Conservation (phyloP, 2,329 filamentous ascomycete species). For the Cladosporium sp. region DNA sequence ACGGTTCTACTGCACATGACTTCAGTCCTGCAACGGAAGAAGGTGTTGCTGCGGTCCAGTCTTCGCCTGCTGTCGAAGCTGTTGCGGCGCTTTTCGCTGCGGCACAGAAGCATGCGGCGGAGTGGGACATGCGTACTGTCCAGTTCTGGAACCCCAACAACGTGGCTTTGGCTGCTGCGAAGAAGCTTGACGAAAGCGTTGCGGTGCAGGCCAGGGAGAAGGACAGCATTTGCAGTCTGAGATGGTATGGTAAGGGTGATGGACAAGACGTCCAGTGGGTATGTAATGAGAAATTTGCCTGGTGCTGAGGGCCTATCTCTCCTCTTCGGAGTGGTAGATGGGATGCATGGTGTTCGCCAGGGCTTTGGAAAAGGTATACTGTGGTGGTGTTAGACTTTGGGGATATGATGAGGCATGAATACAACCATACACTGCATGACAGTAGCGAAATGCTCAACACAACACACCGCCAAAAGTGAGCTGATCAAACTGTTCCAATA, state of each 20-base stretch:
- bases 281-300: slow-evolving; percentile 75
- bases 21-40: slow-evolving; percentile 30
- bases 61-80: slow-evolving; percentile 37
- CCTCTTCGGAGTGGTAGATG: background rate
- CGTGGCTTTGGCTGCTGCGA: slow-evolving; percentile 46
- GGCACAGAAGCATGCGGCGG: slow-evolving; percentile 69
- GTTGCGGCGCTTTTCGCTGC: slow-evolving; percentile 66
- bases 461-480: background rate
- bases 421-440: background rate
- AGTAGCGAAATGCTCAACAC: background rate
- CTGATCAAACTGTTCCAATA: too few relatives aligned
- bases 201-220: slow-evolving; percentile 60
- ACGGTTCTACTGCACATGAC: slow-evolving; percentile 22
- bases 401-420: background rate
- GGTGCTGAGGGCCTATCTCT: slow-evolving; percentile 57
- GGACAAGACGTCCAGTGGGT: slow-evolving; percentile 67
- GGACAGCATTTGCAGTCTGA: slow-evolving; percentile 70
- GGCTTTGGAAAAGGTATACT: background rate
- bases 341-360: background rate
- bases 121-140: slow-evolving; percentile 71
- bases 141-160: slow-evolving; percentile 81
- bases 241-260: slow-evolving; percentile 63
- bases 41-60: slow-evolving; percentile 25
- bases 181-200: slow-evolving; percentile 49
- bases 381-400: background rate